Percentiles rank a stretch among this genome's conserved stretches.
Conservation (phyloP, 768 basidiomycete species). For the Leccinellum luteum region DNA sequence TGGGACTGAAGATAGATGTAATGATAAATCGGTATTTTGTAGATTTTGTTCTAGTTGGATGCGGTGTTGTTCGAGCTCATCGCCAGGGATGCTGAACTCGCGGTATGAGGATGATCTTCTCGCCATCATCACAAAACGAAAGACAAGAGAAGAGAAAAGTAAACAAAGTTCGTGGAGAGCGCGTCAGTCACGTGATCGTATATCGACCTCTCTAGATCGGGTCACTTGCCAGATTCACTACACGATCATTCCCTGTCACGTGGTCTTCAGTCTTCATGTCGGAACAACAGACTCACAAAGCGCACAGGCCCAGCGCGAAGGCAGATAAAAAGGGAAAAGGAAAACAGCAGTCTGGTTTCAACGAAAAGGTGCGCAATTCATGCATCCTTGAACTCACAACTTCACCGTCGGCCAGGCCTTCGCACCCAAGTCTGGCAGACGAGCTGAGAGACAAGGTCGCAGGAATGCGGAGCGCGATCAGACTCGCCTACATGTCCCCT, state of each 20-base stretch:
- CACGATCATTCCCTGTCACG: background rate
- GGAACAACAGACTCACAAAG: conserved; percentile 76
- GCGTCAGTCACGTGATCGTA: conserved; percentile 32
- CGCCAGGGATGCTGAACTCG: conserved; percentile 61
- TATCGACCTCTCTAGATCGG: conserved; percentile 8
- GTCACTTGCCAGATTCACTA: conserved; percentile 20
- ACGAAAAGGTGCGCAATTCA: conserved; percentile 69
- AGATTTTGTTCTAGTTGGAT: conserved; percentile 79
- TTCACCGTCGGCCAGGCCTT: conserved; percentile 56
- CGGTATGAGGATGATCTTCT: conserved; percentile 26
- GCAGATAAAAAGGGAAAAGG: conserved; percentile 75
- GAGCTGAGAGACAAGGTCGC: conserved; percentile 85
- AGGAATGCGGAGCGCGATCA: conserved; percentile 93
- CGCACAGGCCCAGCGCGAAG: conserved; percentile 74
- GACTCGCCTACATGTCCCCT: conserved; percentile 91
- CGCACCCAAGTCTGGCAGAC: conserved; percentile 85
- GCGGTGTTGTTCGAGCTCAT: conserved; percentile 72
- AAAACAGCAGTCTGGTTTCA: conserved; percentile 73
- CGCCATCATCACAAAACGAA: conserved; percentile 24
- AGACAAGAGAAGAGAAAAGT: conserved; percentile 16
- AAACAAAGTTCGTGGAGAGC: conserved; percentile 24
- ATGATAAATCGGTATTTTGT: conserved; percentile 67
- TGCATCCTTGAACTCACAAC: background rate
- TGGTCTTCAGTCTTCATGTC: conserved; percentile 37
- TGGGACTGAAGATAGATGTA: conserved; percentile 60